Evolutionary conservation across 2,329 filamentous ascomycete species (phyloP).

Genomic region (Myriosclerotinia curreyana): DNA sequence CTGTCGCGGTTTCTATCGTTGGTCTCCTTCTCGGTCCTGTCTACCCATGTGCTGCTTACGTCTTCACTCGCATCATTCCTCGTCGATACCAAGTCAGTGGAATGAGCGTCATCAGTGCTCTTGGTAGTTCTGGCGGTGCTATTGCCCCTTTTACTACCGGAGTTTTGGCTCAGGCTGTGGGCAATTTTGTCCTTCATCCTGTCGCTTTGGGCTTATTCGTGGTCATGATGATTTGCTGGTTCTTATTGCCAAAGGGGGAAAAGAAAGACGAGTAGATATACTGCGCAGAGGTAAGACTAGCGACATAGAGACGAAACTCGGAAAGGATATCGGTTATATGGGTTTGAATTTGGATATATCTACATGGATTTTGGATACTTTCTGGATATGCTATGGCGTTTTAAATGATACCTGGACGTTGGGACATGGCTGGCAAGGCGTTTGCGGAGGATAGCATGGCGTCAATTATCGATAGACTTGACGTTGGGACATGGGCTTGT

Average conservation of each 20-base stretch:
- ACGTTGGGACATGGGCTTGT: slow-evolving; percentile 1
- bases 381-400: slow-evolving; percentile 33
- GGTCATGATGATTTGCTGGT: slow-evolving; percentile 66
- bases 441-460: slow-evolving; percentile 27
- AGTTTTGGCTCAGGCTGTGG: slow-evolving; percentile 46
- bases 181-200: slow-evolving; percentile 49
- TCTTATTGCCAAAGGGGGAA: slow-evolving; percentile 50
- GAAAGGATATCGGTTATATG: neutral
- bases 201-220: slow-evolving; percentile 64
- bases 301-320: neutral
- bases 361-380: slow-evolving; percentile 4
- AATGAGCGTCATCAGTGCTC: slow-evolving; percentile 66
- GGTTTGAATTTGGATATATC: slow-evolving; percentile 7
- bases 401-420: slow-evolving; percentile 26
- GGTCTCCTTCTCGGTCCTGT: slow-evolving; percentile 75
- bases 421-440: slow-evolving; percentile 30
- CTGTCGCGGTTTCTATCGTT: slow-evolving; percentile 65
- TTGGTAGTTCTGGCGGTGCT: slow-evolving; percentile 68
- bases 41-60: slow-evolving; percentile 68
- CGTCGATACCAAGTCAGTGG: slow-evolving; percentile 59
- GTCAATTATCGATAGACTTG: slow-evolving; percentile 11
- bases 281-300: neutral
- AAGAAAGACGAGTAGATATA: slow-evolving; percentile 57
- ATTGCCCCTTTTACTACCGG: slow-evolving; percentile 53
- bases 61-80: slow-evolving; percentile 60